A percentile compares a stretch with the other conserved stretches of the same genome.
Evolutionary conservation across 2,329 filamentous ascomycete genomes (phyloP).

Genomic region (Scopulariopsis brevicaulis): DNA sequence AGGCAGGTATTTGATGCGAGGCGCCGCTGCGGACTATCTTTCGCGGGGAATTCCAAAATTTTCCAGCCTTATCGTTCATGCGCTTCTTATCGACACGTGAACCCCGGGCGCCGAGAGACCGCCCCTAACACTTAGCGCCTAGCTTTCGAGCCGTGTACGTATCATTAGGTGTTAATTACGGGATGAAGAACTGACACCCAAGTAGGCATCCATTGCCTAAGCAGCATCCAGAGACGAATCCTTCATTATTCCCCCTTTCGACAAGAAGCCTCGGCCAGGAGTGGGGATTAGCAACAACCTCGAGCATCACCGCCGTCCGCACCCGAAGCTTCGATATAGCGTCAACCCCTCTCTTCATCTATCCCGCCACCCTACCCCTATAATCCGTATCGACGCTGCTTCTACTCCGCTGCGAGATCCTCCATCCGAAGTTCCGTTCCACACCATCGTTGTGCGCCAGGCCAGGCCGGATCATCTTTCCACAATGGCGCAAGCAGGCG

Average conservation of each 20-base stretch:
- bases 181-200: neutral
- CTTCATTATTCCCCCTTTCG: neutral
- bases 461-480: neutral
- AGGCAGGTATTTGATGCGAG: neutral
- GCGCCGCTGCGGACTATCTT: neutral
- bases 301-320: neutral
- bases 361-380: neutral
- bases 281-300: neutral
- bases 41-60: neutral
- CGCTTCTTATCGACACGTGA: conserved; percentile 2
- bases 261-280: neutral
- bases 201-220: neutral
- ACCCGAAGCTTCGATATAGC: neutral
- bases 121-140: neutral
- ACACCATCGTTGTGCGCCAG: neutral
- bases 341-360: neutral
- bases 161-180: neutral
- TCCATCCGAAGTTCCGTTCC: neutral
- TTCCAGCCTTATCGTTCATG: conserved; percentile 2
- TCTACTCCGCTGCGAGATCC: neutral
- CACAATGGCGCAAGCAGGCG: conserved; percentile 72
- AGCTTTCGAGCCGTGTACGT: neutral
- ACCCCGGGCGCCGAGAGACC: neutral
- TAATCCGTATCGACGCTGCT: neutral
- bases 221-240: neutral